Evolutionary conservation across 192 early-diverging fungal genomes (phyloP), one percentile per base, ranked within the genome.

Genomic region (Umbelopsis isabellina): DNA sequence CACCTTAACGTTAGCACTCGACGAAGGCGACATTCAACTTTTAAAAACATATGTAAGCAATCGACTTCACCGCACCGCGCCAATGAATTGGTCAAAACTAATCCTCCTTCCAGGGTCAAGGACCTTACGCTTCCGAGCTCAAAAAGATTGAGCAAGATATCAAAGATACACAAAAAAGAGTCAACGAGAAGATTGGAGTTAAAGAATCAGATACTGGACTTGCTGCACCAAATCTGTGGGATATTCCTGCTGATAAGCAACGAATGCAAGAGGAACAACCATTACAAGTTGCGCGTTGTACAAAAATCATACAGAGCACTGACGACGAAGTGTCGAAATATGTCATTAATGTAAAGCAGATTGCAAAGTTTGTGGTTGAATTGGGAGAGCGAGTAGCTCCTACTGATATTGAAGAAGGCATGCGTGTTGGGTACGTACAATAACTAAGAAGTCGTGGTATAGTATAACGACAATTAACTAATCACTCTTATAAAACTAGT

Each of bases 351-450:
- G 93, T 99, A 51, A 98, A 98, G 84, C 94, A 98, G 82, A 95
- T 98, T 81, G 98, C 96, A 65, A 99, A 99, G 79, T 99, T 97
- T 84, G 98, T 99, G 11, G 98, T 99, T 33, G 96, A 93, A 9
- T 82, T 99, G 46, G 97, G 95, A 11, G 92, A 98, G 79, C 89
- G 93, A 25, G 98, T 98, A 21, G 94, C 98, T 10, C 97, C 98
- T 23, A 99, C 98, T 0, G 98, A 99, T 85, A 95, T 99, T 81
- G 98, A 99, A 66, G 98, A 99, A 77, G 95, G 97, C 64, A 99
- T 98, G 93, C 93, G 97, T 65, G 95, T 98, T 45, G 96, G 93
- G 92, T 94, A 85, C 72, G 77, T 74, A 52, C 6, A 27, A 23
- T 10, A 50, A 30, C 27, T 30, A 30, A 2, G n/a, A 30, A 30